Evolutionary conservation across 192 early-diverging fungal species (phyloP).

Genomic region (Rhizoclosmatium globosum): DNA sequence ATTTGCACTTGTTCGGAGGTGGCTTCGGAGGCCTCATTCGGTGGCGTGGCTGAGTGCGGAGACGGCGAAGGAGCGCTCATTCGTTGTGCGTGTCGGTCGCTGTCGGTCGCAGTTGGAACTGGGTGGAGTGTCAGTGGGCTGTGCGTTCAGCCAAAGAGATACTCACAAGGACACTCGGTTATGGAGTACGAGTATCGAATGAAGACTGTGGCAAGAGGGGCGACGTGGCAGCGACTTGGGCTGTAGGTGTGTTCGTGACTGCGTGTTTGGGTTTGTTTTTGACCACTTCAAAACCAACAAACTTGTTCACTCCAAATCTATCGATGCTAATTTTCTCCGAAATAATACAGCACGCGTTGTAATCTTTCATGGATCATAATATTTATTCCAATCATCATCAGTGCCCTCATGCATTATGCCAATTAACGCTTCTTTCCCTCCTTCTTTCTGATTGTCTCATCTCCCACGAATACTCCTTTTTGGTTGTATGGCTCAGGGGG

Average conservation of each 20-base stretch:
- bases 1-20: no score
- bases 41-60: background rate
- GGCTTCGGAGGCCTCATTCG: no score
- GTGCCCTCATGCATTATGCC: background rate
- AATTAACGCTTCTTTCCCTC: constrained; percentile 86
- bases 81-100: no score
- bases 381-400: background rate
- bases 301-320: no score
- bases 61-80: background rate
- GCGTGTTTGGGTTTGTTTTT: background rate
- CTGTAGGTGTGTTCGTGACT: background rate
- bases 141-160: no score
- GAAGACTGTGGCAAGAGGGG: background rate
- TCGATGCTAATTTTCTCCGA: no score
- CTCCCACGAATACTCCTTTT: constrained; percentile 98
- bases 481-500: constrained; percentile 99
- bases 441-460: constrained; percentile 99
- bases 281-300: background rate
- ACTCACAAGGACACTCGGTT: no score
- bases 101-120: no score
- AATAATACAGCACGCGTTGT: no score
- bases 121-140: no score
- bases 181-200: no score
- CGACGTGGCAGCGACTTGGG: background rate
- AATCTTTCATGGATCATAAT: background rate